These are phyloP conservation scores for Clohesyomyces aquaticus DNA, from an alignment of 495 filamentous ascomycete genomes.

Conservation along the genomic window DNA sequence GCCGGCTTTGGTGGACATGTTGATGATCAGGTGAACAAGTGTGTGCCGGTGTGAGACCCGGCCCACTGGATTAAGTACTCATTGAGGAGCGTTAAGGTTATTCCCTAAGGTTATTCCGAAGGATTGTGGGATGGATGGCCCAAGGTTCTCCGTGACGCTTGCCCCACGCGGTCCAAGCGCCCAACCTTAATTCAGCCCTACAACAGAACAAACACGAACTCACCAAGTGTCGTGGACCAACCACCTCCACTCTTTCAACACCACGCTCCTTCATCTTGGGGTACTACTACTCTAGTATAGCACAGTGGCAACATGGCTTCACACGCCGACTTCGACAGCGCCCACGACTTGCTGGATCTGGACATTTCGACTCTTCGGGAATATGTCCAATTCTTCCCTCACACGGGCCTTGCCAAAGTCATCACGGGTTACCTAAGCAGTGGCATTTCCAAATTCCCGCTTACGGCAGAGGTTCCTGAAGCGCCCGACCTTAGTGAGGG, in stretches of 20 bases:
- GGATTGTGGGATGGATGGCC: not conserved
- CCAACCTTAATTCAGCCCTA: conserved; percentile 32
- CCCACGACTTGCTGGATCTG: conserved; percentile 42
- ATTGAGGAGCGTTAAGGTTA: conserved; percentile 12
- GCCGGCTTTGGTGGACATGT: conserved; percentile 71
- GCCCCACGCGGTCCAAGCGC: conserved; percentile 15
- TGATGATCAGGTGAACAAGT: not conserved
- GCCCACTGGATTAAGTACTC: conserved; percentile 5
- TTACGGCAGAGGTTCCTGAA: conserved; percentile 43
- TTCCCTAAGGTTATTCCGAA: not conserved
- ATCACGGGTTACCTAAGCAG: conserved; percentile 79
- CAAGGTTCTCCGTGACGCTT: not conserved
- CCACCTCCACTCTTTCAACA: conserved; percentile 4
- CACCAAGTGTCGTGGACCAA: not conserved
- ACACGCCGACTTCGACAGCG: conserved; percentile 27
- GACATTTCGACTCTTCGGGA: conserved; percentile 75
- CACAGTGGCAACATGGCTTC: conserved; percentile 14
- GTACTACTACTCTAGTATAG: not conserved
- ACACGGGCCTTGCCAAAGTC: conserved; percentile 77
- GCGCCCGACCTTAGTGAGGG: conserved; percentile 42
- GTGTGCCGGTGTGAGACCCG: not conserved
- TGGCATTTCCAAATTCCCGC: conserved; percentile 79
- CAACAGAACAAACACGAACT: not conserved
- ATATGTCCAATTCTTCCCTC: conserved; percentile 82
- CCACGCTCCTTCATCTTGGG: not conserved